Evolutionary conservation across 768 basidiomycete species (phyloP).

Genomic region (Asterophora lycoperdoides): DNA sequence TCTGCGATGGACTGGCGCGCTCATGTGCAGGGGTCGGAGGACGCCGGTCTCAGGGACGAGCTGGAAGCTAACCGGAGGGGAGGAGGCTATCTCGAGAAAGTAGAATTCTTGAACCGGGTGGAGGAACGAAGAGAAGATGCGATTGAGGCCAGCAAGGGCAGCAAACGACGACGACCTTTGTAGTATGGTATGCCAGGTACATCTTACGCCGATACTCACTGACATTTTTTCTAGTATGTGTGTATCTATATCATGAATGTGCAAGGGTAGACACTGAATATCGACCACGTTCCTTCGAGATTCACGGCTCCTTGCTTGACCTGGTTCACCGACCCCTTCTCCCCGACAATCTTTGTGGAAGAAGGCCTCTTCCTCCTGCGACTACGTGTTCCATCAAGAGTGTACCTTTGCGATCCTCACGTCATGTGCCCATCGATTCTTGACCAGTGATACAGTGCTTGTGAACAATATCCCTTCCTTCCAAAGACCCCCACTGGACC

Average conservation of each 20-base stretch:
- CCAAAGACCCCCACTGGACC: too few relatives aligned
- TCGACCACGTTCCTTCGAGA: not conserved
- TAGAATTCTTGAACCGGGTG: constrained; percentile 77
- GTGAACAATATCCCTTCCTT: too few relatives aligned
- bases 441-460: too few relatives aligned
- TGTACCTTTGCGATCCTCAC: too few relatives aligned
- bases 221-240: not conserved
- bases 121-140: constrained; percentile 65
- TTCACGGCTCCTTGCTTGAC: constrained; percentile 13
- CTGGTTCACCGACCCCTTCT: not conserved
- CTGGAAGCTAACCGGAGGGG: constrained; percentile 70
- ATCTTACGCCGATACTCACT: not conserved
- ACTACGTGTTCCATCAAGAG: too few relatives aligned
- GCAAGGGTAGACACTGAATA: too few relatives aligned
- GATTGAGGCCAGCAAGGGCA: constrained; percentile 51
- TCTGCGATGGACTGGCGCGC: constrained; percentile 83
- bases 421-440: too few relatives aligned
- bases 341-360: too few relatives aligned
- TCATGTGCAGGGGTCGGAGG: constrained; percentile 47
- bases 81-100: constrained; percentile 81
- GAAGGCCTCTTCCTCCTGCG: too few relatives aligned
- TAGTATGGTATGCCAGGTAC: not conserved
- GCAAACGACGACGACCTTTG: constrained; percentile 46
- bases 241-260: too few relatives aligned
- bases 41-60: constrained; percentile 54